A percentile compares a stretch with the other conserved stretches of the same genome.
Evolutionary conservation across 129 eudicot species (phyloP).

Genomic region (Flaveria robusta): DNA sequence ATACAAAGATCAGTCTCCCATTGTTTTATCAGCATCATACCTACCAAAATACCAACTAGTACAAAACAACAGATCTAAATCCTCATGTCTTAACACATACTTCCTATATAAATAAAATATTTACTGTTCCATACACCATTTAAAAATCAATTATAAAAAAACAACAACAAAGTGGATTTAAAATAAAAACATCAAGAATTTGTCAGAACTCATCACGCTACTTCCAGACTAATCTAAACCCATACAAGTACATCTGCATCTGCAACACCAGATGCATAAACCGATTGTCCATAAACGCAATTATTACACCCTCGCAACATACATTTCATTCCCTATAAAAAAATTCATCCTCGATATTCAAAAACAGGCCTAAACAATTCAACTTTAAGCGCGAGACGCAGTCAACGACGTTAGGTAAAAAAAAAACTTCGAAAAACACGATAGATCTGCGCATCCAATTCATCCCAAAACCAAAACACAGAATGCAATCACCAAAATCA

Average conservation of each 20-base stretch:
- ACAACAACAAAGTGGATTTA: slow-evolving; percentile 1
- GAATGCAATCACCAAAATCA: slow-evolving; percentile 8
- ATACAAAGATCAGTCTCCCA: slow-evolving; percentile 1
- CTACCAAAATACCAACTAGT: slow-evolving; percentile 16
- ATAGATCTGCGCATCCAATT: slow-evolving; percentile 24
- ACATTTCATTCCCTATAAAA: slow-evolving; percentile 25
- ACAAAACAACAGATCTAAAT: slow-evolving; percentile 30
- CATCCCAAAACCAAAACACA: slow-evolving; percentile 1
- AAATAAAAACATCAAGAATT: slow-evolving; percentile 26
- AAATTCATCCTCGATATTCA: slow-evolving; percentile 8
- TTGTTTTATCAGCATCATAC: slow-evolving; percentile 14
- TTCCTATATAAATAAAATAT: slow-evolving; percentile 8
- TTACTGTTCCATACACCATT: slow-evolving; percentile 12
- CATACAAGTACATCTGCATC: slow-evolving; percentile 35
- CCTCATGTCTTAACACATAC: slow-evolving; percentile 11
- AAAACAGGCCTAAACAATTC: slow-evolving; percentile 1
- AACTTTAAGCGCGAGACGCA: slow-evolving; percentile 5
- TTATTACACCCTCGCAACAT: slow-evolving; percentile 11
- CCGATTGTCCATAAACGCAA: neutral
- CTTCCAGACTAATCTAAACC: slow-evolving; percentile 38
- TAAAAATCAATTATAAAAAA: neutral
- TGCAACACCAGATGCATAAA: slow-evolving; percentile 30
- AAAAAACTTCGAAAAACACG: neutral
- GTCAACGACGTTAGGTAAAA: slow-evolving; percentile 37
- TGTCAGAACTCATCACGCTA: slow-evolving; percentile 29